phyloP scores from a whole-genome alignment of 768 basidiomycete genomes.

The Hygrocybe coccinea region DNA sequence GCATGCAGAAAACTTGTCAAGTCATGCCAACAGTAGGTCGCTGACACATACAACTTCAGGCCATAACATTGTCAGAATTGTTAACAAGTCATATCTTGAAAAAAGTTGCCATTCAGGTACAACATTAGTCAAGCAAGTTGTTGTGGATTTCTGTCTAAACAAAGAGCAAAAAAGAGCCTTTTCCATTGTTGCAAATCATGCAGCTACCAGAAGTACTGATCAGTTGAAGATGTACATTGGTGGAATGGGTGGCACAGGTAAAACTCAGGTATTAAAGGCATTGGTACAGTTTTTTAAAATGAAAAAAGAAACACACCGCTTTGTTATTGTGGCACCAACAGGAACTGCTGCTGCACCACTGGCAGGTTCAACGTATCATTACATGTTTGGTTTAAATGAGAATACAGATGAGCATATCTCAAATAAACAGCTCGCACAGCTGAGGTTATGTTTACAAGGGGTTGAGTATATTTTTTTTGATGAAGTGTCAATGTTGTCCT shows the following conservation, averaged over 20 bases:
- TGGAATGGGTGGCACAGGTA: constrained; percentile 34
- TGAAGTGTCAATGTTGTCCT: constrained; percentile 36
- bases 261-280: constrained; percentile 29
- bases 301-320: constrained; percentile 23
- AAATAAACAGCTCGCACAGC: constrained; percentile 3
- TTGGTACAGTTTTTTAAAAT: constrained; percentile 20
- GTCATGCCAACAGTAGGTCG: not conserved
- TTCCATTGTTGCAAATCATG: constrained; percentile 28
- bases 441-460: constrained; percentile 2
- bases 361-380: constrained; percentile 24
- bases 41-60: not conserved
- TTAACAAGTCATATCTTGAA: constrained; percentile 20
- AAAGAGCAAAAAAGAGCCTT: constrained; percentile 31
- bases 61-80: constrained; percentile 15
- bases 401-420: not conserved
- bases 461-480: constrained; percentile 29
- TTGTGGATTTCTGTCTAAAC: no score
- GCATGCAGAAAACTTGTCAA: not conserved
- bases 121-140: constrained; percentile 19
- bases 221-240: constrained; percentile 32
- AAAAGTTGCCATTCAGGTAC: not conserved
- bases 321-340: constrained; percentile 25
- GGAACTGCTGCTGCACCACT: constrained; percentile 24
- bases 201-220: constrained; percentile 1
- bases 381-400: constrained; percentile 8